Base-by-base conservation (phyloP, 2,329 filamentous ascomycete species). In the Zymoseptoria ardabiliae region DNA sequence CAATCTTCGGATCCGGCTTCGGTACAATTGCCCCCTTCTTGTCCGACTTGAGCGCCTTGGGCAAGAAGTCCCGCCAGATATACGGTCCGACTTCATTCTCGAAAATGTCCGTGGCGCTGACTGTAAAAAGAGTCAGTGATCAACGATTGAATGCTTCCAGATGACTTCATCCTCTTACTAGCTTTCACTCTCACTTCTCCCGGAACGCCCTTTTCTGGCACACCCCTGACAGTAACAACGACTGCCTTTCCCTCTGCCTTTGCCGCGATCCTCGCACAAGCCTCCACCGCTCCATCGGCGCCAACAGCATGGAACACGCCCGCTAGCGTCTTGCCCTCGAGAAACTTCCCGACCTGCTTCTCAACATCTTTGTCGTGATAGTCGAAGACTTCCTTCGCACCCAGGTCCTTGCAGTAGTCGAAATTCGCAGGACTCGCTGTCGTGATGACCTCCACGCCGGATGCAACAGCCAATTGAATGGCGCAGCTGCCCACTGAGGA, bases 401-500 rank as follows among this genome's bases (percentile, higher is more conserved):
- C 81, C 0, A 82, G 67, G 1, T 62, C 64, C 51, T 65, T 68
- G n/a, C 82, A 69, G 30, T 74, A 71, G 1, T 68, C 74, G 61
- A 82, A 79, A 13, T 74, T 73, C 52, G 66, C 65, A 3, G 64
- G 54, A 6, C 70, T 72, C 0, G 71, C 69, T 0, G 74, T 75
- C 1, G 71, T 69, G 22, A 75, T 66, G 17, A 77, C 73, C 11
- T 67, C 65, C 28, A 82, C 79, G 3, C 70, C 70, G 20, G 79
- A 80, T 9, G 79, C 77, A 0, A 78, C 77, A 3, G 76, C 81
- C 13, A 82, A 61, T 62, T 83, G 78, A 19, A 83, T 69, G 0
- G 74, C 72, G 61, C 75, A 80, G 57, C 79, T 74, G 10, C 82
- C 82, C 1, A 83, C 81, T 22, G 78, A 81, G 13, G 79, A 79